phyloP scores from a whole-genome alignment of 768 basidiomycete species.

The Boletus huronensis region DNA sequence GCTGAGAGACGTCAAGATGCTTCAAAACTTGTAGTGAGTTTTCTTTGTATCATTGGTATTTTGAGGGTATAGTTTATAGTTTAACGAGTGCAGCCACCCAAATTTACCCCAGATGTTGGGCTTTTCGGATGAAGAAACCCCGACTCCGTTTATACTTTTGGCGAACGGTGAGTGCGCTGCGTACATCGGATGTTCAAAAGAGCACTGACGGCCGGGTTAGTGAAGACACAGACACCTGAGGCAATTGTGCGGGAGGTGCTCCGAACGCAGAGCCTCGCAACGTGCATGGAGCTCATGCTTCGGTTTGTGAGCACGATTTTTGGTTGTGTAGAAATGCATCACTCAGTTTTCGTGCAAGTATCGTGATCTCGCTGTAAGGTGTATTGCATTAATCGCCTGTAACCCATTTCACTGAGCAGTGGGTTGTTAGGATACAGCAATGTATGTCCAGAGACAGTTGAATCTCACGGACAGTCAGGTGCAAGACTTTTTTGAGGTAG shows the following conservation, averaged over 20 bases:
- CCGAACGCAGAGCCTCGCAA: conserved; percentile 35
- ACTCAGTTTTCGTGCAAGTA: conserved; percentile 31
- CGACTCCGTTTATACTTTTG: conserved; percentile 50
- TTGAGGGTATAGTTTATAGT: background rate
- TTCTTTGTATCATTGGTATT: background rate
- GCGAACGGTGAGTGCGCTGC: conserved; percentile 38
- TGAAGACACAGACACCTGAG: conserved; percentile 42
- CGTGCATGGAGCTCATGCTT: conserved; percentile 35
- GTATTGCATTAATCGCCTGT: background rate
- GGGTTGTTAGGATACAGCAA: conserved; percentile 37
- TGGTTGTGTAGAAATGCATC: background rate
- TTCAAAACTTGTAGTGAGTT: conserved; percentile 50
- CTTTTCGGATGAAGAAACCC: conserved; percentile 42
- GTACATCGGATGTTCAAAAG: background rate
- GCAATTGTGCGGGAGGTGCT: conserved; percentile 36
- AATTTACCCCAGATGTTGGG: conserved; percentile 53
- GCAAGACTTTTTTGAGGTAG: conserved; percentile 48
- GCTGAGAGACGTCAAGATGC: conserved; percentile 47
- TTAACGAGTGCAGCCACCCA: conserved; percentile 38
- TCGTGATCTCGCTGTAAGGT: conserved; percentile 37
- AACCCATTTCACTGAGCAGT: background rate
- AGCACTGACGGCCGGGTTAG: conserved; percentile 22
- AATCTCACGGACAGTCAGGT: conserved; percentile 36
- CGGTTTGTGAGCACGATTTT: conserved; percentile 28
- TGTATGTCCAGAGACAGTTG: conserved; percentile 43